phyloP scores from a whole-genome alignment of 2,329 filamentous ascomycete species.

The Ophiosphaerella herpotricha region DNA sequence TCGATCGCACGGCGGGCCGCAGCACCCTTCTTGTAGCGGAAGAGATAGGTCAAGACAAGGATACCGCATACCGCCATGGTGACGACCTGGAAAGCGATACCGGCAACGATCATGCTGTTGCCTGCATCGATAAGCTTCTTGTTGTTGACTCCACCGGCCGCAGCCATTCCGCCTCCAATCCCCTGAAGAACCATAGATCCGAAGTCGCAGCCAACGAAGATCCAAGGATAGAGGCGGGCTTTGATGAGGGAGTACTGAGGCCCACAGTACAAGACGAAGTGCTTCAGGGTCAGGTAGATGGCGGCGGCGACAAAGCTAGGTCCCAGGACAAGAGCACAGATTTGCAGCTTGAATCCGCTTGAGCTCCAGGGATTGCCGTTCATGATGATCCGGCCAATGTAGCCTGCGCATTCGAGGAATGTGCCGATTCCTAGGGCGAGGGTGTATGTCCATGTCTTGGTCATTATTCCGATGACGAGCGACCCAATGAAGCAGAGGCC shows the following conservation, averaged over 20 bases:
- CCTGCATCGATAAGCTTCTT: slow-evolving; percentile 48
- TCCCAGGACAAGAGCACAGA: slow-evolving; percentile 50
- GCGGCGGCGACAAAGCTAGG: slow-evolving; percentile 53
- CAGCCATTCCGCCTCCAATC: slow-evolving; percentile 60
- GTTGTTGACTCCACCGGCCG: slow-evolving; percentile 36
- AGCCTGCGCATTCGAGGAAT: slow-evolving; percentile 50
- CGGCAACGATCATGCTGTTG: slow-evolving; percentile 60
- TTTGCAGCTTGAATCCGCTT: slow-evolving; percentile 49
- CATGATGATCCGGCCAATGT: slow-evolving; percentile 50
- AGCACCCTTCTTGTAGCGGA: slow-evolving; percentile 26
- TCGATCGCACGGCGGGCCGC: slow-evolving; percentile 4
- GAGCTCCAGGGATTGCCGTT: slow-evolving; percentile 50
- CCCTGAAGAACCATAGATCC: slow-evolving; percentile 61
- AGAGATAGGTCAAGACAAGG: slow-evolving; percentile 42
- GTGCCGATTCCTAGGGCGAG: slow-evolving; percentile 47
- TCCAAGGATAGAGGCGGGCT: slow-evolving; percentile 55
- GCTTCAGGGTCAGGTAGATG: slow-evolving; percentile 55
- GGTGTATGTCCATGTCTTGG: slow-evolving; percentile 48
- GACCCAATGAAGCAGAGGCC: slow-evolving; percentile 21
- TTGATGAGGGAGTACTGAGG: slow-evolving; percentile 47
- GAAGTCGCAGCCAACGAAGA: slow-evolving; percentile 63
- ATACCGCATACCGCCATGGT: slow-evolving; percentile 55
- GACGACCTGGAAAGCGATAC: slow-evolving; percentile 60
- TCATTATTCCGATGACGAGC: slow-evolving; percentile 32
- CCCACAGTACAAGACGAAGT: slow-evolving; percentile 52